phyloP scores from a whole-genome alignment of 139 green algal genomes.

The Tetraselmis striata region DNA sequence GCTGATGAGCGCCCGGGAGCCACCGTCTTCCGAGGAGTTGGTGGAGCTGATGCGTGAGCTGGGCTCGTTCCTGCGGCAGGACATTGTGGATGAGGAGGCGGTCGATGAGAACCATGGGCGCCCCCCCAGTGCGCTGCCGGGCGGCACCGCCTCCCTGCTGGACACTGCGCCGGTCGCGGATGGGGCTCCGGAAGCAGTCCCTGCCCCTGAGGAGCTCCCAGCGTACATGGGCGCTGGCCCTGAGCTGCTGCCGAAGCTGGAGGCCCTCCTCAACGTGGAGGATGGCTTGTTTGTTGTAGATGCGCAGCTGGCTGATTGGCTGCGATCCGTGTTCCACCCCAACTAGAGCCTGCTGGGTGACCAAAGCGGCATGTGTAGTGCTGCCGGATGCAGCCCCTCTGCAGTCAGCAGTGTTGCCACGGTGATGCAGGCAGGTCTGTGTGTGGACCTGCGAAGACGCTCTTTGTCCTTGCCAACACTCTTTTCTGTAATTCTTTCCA shows the following conservation, averaged over 20 bases:
- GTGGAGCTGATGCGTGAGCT: not conserved
- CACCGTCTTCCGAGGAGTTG: not conserved
- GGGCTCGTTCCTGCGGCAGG: not conserved
- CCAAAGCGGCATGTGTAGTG: too few species aligned
- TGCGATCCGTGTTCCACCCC: not conserved
- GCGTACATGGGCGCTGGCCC: not conserved
- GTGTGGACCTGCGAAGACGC: too few species aligned
- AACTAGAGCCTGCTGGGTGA: too few species aligned
- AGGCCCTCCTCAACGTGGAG: not conserved
- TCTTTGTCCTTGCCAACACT: too few species aligned
- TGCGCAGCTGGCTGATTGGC: not conserved
- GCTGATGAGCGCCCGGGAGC: not conserved
- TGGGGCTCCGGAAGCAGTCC: too few species aligned
- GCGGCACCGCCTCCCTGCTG: too few species aligned
- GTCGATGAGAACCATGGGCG: not conserved
- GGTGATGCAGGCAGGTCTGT: too few species aligned
- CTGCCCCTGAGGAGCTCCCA: not conserved
- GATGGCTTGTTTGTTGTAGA: not conserved
- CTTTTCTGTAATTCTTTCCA: too few species aligned
- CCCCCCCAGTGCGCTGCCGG: not conserved
- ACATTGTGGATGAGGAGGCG: not conserved
- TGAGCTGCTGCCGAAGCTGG: not conserved
- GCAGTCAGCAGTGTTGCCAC: too few species aligned
- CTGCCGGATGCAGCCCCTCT: too few species aligned
- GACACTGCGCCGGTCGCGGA: not conserved